A percentile compares a stretch with the other conserved stretches of the same genome.
phyloP scores from a whole-genome alignment of 495 filamentous ascomycete genomes.

The Xylaria scruposa region DNA sequence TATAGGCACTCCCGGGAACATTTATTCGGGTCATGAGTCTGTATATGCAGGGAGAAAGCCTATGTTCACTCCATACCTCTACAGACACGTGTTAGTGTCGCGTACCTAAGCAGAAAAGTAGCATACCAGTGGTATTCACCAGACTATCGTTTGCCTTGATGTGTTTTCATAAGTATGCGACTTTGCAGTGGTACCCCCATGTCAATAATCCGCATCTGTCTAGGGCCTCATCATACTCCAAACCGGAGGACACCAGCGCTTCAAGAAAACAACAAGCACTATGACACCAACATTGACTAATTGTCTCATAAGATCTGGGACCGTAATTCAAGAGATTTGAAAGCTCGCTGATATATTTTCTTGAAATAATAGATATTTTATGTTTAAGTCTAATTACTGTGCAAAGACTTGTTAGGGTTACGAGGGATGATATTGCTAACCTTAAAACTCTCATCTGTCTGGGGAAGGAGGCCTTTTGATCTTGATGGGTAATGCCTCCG shows the following conservation, averaged over 20 bases:
- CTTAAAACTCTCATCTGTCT: not conserved
- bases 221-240: constrained; percentile 6
- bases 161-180: no score
- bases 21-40: no score
- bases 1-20: no score
- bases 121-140: no score
- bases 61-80: no score
- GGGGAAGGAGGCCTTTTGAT: no score
- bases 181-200: no score
- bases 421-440: not conserved
- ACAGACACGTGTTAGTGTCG: no score
- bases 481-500: not conserved
- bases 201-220: no score
- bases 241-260: not conserved
- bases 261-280: not conserved
- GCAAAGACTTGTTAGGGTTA: not conserved
- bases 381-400: not conserved
- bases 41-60: no score
- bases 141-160: no score
- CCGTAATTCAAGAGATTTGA: not conserved
- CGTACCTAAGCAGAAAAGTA: no score
- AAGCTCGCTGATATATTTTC: constrained; percentile 16
- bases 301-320: not conserved
- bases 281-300: not conserved
- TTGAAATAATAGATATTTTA: constrained; percentile 1